These are phyloP conservation scores for Cystobasidium ongulense DNA, from an alignment of 768 basidiomycete genomes.

Conservation along the genomic window DNA sequence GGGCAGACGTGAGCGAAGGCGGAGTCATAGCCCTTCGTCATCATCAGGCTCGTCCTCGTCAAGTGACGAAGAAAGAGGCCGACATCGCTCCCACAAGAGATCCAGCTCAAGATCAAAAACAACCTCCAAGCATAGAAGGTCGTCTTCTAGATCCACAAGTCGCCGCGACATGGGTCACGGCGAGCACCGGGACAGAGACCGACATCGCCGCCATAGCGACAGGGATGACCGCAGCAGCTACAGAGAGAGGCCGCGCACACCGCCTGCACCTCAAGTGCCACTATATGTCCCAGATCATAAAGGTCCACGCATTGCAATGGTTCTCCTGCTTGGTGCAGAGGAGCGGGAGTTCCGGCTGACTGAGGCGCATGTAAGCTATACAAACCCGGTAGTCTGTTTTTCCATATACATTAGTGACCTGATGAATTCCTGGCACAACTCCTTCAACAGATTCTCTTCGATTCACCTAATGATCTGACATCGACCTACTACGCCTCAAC, in stretches of 20 bases:
- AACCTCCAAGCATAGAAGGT: neutral
- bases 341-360: conserved; percentile 25
- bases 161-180: neutral
- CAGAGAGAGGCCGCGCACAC: neutral
- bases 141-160: neutral
- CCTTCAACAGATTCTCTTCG: conserved; percentile 9
- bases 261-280: neutral
- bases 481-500: conserved; percentile 19
- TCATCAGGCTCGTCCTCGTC: conserved; percentile 5
- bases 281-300: neutral
- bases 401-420: neutral
- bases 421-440: neutral
- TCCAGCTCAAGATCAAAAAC: neutral
- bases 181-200: neutral
- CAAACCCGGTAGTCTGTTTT: too few species aligned
- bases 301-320: conserved; percentile 21
- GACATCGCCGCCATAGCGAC: neutral
- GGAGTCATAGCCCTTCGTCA: neutral
- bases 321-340: conserved; percentile 5
- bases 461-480: conserved; percentile 23
- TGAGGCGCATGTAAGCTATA: conserved; percentile 11
- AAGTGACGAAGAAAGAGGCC: neutral
- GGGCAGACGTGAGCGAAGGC: neutral
- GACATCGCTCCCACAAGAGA: neutral
- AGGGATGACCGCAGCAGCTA: neutral